A percentile compares a stretch with the other conserved stretches of the same genome.
These are phyloP conservation scores for Xylariaceae sp. DNA, from an alignment of 2,329 filamentous ascomycete genomes.

Conservation along the genomic window DNA sequence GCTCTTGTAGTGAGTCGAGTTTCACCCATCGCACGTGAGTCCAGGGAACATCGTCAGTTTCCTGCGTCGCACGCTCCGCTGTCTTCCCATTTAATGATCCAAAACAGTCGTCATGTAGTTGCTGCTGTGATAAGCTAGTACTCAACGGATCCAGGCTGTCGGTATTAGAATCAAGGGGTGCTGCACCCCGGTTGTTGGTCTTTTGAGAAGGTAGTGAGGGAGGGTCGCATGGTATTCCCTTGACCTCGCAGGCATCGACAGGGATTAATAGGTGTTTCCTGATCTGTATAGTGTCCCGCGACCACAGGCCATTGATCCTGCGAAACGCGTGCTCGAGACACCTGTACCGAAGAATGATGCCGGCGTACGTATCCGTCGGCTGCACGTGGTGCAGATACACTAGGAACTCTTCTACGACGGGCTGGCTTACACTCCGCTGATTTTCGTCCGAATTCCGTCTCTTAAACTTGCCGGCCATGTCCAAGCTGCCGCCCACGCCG, in stretches of 20 bases:
- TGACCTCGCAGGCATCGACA: constrained; percentile 81
- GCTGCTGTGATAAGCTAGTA: constrained; percentile 21
- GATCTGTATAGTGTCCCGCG: constrained; percentile 82
- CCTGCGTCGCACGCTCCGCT: constrained; percentile 27
- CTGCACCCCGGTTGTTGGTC: constrained; percentile 49
- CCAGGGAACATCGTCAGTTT: constrained; percentile 65
- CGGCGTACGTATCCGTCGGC: constrained; percentile 79
- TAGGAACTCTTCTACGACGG: constrained; percentile 67
- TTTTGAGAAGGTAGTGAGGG: constrained; percentile 41
- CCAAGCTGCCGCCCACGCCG: constrained; percentile 53
- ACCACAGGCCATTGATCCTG: constrained; percentile 91
- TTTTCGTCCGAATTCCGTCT: constrained; percentile 63
- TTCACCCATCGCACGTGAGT: constrained; percentile 85
- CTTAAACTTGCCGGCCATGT: constrained; percentile 54
- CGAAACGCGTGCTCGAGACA: constrained; percentile 78
- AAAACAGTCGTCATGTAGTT: constrained; percentile 40
- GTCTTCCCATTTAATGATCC: constrained; percentile 34
- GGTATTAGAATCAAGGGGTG: constrained; percentile 36
- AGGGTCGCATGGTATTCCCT: constrained; percentile 62
- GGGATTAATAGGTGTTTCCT: constrained; percentile 78
- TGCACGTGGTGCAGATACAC: constrained; percentile 88
- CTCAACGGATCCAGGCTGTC: constrained; percentile 21
- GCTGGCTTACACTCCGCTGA: constrained; percentile 40
- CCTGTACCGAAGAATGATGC: constrained; percentile 83
- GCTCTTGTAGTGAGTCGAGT: constrained; percentile 61